Percentiles rank a stretch among this genome's conserved stretches.
Evolutionary conservation across 2,329 filamentous ascomycete genomes (phyloP).

Genomic region (Colletotrichum sidae): DNA sequence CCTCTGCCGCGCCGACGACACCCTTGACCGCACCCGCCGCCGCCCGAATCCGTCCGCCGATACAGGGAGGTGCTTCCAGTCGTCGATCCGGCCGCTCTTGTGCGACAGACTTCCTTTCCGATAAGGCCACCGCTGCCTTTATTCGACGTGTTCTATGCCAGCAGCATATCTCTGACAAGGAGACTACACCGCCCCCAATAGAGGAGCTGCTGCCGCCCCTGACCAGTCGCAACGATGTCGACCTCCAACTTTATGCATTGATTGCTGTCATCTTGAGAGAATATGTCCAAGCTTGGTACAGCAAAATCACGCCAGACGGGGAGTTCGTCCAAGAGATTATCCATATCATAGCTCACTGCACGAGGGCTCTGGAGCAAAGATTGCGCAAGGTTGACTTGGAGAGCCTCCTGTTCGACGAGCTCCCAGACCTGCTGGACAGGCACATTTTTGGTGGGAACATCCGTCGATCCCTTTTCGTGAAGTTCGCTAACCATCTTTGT

Average conservation of each 20-base stretch:
- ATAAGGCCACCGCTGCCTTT: conserved; percentile 82
- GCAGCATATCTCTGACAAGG: conserved; percentile 72
- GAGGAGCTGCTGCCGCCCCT: conserved; percentile 88
- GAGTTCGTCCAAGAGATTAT: conserved; percentile 89
- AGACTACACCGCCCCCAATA: conserved; percentile 69
- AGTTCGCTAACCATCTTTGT: conserved; percentile 1
- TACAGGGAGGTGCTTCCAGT: conserved; percentile 24
- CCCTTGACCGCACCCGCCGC: conserved; percentile 33
- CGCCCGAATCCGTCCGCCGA: conserved; percentile 43
- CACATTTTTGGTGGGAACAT: conserved; percentile 78
- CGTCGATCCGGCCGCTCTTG: conserved; percentile 48
- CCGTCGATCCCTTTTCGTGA: background rate
- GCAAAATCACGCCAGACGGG: conserved; percentile 90
- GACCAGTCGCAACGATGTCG: conserved; percentile 93
- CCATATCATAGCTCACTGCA: conserved; percentile 92
- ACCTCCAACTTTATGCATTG: conserved; percentile 92
- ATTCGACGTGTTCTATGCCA: conserved; percentile 87
- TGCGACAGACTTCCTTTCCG: conserved; percentile 69
- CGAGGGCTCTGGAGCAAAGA: conserved; percentile 86
- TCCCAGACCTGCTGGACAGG: conserved; percentile 82
- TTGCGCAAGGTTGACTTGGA: conserved; percentile 86
- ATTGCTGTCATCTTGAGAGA: conserved; percentile 91
- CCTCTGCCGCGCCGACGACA: conserved; percentile 24
- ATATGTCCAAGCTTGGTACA: conserved; percentile 94
- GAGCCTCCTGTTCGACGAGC: conserved; percentile 85